Base-by-base conservation (phyloP, 345 rosid species). In the Salix caprea region DNA sequence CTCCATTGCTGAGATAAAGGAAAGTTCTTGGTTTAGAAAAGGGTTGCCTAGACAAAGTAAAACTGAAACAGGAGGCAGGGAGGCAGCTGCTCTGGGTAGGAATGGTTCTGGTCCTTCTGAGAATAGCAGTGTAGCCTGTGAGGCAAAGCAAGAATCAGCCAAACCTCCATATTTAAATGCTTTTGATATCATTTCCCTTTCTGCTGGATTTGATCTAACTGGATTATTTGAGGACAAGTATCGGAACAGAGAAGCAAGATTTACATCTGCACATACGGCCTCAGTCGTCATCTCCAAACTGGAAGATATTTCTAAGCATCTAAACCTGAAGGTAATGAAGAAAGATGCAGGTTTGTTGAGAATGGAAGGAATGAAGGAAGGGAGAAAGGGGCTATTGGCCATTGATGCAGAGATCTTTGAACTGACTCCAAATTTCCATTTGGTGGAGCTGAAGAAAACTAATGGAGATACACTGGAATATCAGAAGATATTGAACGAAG, bases 201-300 rank as follows among this genome's bases (percentile, higher is more conserved):
- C 82, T 6, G 74, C 82, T 68, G 78, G 82, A 67, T 79, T 79
- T 69, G 78, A 79, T 70, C 77, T 79, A 7, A 74, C 82, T 36
- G 78, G 82, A 65, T 65, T 79, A 36, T 79, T 79, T n/a, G 75
- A 79, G 8, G 78, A 60, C 21, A 67, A 48, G 26, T 54, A 46
- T 37, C 58, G 7, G 44, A 44, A 69, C 71, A 69, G 56, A 60
- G 82, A 69, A 65, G 74, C 75, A 19, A 74, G 74, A 79, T 79
- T 79, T 74, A 70, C 75, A 46, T 74, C 78, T 3, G 12, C 50
- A 32, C 77, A 74, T 23, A 71, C 75, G 15, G 78, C 82, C 42
- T 48, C 82, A 8, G 74, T 62, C 14, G 74, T 79, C 70, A 69
- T 79, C 24, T 30, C 82, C 18, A 79, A 69, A 64, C 70, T 79